These are phyloP conservation scores for Sugiyamaella grinbergsii DNA, from an alignment of 1,139 yeast species.

Conservation along the genomic window DNA sequence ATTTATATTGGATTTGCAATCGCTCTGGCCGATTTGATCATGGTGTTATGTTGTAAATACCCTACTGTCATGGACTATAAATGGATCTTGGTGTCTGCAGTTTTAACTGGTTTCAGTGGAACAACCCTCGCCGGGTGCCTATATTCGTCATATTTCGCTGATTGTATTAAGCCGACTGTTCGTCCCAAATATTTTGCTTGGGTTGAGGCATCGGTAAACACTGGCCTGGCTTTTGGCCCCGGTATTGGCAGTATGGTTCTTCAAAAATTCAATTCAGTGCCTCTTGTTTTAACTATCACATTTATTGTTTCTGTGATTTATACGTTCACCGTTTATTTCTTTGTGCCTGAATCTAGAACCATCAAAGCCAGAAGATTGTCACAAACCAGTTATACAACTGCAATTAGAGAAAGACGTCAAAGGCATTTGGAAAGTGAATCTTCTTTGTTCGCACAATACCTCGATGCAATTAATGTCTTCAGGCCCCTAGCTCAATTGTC, in stretches of 20 bases:
- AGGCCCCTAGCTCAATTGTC: constrained; percentile 53
- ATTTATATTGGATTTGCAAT: constrained; percentile 40
- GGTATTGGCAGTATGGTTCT: constrained; percentile 52
- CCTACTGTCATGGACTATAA: constrained; percentile 42
- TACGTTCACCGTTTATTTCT: constrained; percentile 44
- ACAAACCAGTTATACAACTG: constrained; percentile 20
- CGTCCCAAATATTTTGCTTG: constrained; percentile 60
- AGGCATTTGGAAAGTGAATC: constrained; percentile 7
- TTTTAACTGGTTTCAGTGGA: constrained; percentile 55
- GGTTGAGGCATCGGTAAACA: constrained; percentile 56
- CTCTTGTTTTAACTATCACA: constrained; percentile 38
- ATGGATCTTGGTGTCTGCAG: constrained; percentile 45
- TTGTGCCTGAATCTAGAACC: constrained; percentile 60
- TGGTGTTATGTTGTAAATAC: constrained; percentile 31
- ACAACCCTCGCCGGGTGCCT: constrained; percentile 50
- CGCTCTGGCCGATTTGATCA: constrained; percentile 26
- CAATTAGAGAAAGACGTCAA: constrained; percentile 3
- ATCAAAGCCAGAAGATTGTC: constrained; percentile 24
- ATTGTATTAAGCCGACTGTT: constrained; percentile 55
- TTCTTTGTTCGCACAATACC: constrained; percentile 13
- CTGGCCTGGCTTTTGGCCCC: constrained; percentile 69
- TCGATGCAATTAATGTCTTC: constrained; percentile 30
- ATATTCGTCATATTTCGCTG: constrained; percentile 64
- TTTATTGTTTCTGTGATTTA: constrained; percentile 33
- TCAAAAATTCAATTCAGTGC: constrained; percentile 32